phyloP scores from a whole-genome alignment of 2,329 filamentous ascomycete genomes.

The Colletotrichum sp. region DNA sequence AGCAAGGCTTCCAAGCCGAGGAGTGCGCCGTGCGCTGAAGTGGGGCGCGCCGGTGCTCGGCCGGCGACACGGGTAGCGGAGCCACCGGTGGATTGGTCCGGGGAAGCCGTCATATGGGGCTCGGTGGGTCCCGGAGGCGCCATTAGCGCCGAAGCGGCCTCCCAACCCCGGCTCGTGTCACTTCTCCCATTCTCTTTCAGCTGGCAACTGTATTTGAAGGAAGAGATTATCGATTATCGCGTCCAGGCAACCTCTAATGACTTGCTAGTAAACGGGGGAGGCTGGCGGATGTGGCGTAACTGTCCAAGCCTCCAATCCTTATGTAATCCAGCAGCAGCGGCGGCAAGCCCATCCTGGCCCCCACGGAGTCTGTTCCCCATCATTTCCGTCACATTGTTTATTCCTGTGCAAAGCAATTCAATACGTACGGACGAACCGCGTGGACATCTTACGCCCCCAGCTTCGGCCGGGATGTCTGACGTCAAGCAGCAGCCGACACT shows the following conservation, averaged over 20 bases:
- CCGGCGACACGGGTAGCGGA: neutral
- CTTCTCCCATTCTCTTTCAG: neutral
- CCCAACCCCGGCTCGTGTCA: neutral
- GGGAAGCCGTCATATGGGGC: neutral
- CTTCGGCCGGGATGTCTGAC: neutral
- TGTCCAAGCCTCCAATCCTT: neutral
- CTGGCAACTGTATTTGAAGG: neutral
- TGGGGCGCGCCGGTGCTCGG: neutral
- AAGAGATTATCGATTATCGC: neutral
- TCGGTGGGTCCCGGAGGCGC: neutral
- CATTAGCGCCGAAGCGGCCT: neutral
- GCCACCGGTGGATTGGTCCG: neutral
- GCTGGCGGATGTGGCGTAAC: neutral
- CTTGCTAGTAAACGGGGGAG: neutral
- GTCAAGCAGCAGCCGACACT: neutral
- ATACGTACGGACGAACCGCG: neutral
- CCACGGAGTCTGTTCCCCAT: neutral
- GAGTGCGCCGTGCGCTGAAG: neutral
- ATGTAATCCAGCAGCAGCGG: neutral
- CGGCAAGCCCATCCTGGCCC: neutral
- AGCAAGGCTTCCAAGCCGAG: neutral
- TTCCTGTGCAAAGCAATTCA: neutral
- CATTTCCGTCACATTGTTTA: neutral
- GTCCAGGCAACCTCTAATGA: neutral
- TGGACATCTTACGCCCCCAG: neutral